These are phyloP conservation scores for Aspergillus novoparasiticus DNA, from an alignment of 2,329 filamentous ascomycete species.

Conservation along the genomic window DNA sequence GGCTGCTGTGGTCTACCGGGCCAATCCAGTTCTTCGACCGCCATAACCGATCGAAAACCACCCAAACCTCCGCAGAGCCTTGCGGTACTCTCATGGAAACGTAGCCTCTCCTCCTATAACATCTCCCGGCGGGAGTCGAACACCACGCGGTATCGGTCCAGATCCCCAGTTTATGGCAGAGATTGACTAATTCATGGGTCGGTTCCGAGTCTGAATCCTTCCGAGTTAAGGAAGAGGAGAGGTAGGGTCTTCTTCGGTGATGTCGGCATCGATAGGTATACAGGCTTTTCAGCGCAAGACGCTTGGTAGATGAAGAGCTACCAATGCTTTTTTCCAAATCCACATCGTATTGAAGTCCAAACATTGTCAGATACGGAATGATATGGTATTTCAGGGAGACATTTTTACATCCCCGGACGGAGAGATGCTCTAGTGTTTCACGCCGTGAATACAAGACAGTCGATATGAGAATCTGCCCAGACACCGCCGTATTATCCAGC, in stretches of 20 bases:
- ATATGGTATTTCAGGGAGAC: slow-evolving; percentile 67
- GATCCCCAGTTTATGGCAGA: slow-evolving; percentile 61
- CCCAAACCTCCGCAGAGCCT: slow-evolving; percentile 61
- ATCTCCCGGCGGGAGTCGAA: slow-evolving; percentile 59
- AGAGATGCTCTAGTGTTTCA: slow-evolving; percentile 60
- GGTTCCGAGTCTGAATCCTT: slow-evolving; percentile 63
- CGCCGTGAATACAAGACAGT: slow-evolving; percentile 58
- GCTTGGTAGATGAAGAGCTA: slow-evolving; percentile 34
- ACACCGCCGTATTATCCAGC: slow-evolving; percentile 63
- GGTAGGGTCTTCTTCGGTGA: slow-evolving; percentile 61
- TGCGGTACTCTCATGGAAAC: slow-evolving; percentile 58
- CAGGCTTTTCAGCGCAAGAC: slow-evolving; percentile 59
- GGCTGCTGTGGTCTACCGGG: slow-evolving; percentile 34
- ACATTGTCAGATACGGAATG: slow-evolving; percentile 58
- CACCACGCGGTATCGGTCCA: slow-evolving; percentile 66
- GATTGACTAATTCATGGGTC: slow-evolving; percentile 61
- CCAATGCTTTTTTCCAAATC: slow-evolving; percentile 46
- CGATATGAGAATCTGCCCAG: slow-evolving; percentile 58
- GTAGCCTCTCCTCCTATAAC: slow-evolving; percentile 59
- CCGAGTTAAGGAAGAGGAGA: slow-evolving; percentile 57
- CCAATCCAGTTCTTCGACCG: slow-evolving; percentile 62
- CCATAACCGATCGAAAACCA: slow-evolving; percentile 64
- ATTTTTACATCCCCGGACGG: slow-evolving; percentile 65
- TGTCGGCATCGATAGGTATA: slow-evolving; percentile 66
- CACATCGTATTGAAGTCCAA: slow-evolving; percentile 47